These are phyloP conservation scores for Zoysia pacifica DNA, from an alignment of 176 grass and related monocot genomes.

Conservation along the genomic window DNA sequence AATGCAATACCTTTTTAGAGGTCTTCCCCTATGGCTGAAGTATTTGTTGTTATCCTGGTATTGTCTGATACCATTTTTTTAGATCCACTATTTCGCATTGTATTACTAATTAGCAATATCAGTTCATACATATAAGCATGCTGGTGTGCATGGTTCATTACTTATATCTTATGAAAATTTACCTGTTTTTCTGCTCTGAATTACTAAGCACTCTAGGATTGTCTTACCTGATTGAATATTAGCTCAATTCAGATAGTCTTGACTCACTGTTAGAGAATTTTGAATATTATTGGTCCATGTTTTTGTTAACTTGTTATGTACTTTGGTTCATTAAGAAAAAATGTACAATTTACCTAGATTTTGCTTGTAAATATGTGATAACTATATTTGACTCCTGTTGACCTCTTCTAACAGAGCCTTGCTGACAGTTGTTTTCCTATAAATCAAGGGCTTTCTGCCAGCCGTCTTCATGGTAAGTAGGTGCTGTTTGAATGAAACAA, in stretches of 20 bases:
- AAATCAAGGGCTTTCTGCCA: constrained; percentile 72
- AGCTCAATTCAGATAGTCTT: constrained; percentile 13
- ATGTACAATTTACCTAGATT: constrained; percentile 23
- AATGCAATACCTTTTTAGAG: background rate
- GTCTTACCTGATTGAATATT: background rate
- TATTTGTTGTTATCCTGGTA: background rate
- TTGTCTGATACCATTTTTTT: background rate
- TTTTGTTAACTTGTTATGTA: constrained; percentile 6
- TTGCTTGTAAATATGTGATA: constrained; percentile 7
- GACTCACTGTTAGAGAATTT: background rate
- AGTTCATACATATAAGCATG: constrained; percentile 5
- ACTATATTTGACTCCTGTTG: constrained; percentile 23
- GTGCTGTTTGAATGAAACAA: constrained; percentile 29
- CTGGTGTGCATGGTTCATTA: constrained; percentile 2
- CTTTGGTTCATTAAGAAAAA: constrained; percentile 26
- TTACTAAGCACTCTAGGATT: background rate
- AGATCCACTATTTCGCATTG: background rate
- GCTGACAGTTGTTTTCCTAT: constrained; percentile 95
- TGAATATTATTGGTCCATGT: background rate
- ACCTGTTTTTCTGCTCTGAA: background rate
- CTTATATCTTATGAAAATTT: constrained; percentile 7
- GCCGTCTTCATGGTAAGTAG: constrained; percentile 80
- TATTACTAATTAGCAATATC: background rate
- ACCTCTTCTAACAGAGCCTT: constrained; percentile 63
- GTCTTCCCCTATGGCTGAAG: background rate